Evolutionary conservation across 495 filamentous ascomycete genomes (phyloP).

Genomic region (Aspergillus incahuasiensis): DNA sequence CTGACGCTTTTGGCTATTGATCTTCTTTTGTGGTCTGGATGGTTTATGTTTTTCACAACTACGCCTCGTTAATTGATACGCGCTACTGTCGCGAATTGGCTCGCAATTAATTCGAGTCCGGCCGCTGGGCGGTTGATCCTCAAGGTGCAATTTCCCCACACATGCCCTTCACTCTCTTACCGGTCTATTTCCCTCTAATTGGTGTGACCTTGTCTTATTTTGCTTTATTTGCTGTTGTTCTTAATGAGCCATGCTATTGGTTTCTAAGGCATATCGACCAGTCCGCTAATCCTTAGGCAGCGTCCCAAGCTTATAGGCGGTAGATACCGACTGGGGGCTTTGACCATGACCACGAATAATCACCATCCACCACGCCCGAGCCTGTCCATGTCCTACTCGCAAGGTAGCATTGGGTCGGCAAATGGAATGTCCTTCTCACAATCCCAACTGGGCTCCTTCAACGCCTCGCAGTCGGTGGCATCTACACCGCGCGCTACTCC

Average conservation of each 20-base stretch:
- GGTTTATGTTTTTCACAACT: conserved; percentile 19
- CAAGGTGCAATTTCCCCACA: conserved; percentile 28
- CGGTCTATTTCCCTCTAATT: conserved; percentile 10
- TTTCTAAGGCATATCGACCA: not conserved
- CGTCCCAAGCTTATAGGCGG: conserved; percentile 11
- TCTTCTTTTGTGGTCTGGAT: conserved; percentile 15
- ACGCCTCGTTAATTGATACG: conserved; percentile 26
- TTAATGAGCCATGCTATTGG: conserved; percentile 13
- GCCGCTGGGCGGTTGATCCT: conserved; percentile 23
- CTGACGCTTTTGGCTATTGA: not conserved
- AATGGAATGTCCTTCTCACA: conserved; percentile 41
- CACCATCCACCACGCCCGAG: conserved; percentile 35
- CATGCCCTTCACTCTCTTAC: conserved; percentile 11
- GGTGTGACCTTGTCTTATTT: conserved; percentile 6
- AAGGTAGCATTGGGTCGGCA: conserved; percentile 37
- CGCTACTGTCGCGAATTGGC: conserved; percentile 30
- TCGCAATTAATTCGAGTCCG: conserved; percentile 14
- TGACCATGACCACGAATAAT: conserved; percentile 41
- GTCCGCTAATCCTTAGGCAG: conserved; percentile 8
- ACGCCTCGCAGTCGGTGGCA: conserved; percentile 47
- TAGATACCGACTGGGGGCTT: conserved; percentile 10
- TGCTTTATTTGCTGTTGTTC: conserved; percentile 3
- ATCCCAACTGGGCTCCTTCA: conserved; percentile 47
- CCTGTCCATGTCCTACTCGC: conserved; percentile 43
- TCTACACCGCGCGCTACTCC: conserved; percentile 54